Conservation (phyloP, 2,329 filamentous ascomycete species). For the Phyllosticta capitalensis region DNA sequence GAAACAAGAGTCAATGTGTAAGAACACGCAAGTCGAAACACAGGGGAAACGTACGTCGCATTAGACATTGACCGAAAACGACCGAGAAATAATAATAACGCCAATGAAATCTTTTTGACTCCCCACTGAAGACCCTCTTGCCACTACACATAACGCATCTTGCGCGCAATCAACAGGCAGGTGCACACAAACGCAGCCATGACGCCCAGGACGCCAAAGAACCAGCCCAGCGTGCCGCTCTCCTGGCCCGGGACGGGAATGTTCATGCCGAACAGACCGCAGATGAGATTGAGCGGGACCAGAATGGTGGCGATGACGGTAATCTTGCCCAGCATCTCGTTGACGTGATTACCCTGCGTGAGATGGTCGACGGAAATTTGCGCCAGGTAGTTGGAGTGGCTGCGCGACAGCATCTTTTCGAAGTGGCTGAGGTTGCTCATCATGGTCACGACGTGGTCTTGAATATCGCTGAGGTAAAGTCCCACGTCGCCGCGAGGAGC, state of each 20-base stretch:
- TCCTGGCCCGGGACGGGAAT: conserved; percentile 53
- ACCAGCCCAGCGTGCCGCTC: conserved; percentile 39
- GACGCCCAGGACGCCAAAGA: conserved; percentile 51
- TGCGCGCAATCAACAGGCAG: conserved; percentile 34
- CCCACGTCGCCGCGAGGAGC: conserved; percentile 95
- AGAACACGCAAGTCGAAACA: background rate
- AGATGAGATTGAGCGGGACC: conserved; percentile 91
- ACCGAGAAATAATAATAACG: background rate
- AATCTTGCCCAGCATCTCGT: conserved; percentile 86
- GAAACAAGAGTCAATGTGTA: background rate
- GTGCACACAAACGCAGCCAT: conserved; percentile 38
- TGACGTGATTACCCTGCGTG: conserved; percentile 76
- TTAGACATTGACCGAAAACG: background rate
- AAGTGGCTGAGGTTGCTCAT: conserved; percentile 93
- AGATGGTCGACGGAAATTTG: conserved; percentile 90
- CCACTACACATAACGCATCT: conserved; percentile 23
- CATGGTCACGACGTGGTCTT: conserved; percentile 99
- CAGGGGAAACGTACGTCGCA: background rate
- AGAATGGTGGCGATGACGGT: conserved; percentile 89
- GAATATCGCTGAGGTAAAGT: conserved; percentile 92
- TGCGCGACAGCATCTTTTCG: conserved; percentile 91
- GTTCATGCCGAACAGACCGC: conserved; percentile 83
- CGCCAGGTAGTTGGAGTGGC: conserved; percentile 92
- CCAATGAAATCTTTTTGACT: background rate
- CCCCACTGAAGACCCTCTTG: background rate